phyloP scores from a whole-genome alignment of 176 grass and related monocot species.

The Areca catechu region DNA sequence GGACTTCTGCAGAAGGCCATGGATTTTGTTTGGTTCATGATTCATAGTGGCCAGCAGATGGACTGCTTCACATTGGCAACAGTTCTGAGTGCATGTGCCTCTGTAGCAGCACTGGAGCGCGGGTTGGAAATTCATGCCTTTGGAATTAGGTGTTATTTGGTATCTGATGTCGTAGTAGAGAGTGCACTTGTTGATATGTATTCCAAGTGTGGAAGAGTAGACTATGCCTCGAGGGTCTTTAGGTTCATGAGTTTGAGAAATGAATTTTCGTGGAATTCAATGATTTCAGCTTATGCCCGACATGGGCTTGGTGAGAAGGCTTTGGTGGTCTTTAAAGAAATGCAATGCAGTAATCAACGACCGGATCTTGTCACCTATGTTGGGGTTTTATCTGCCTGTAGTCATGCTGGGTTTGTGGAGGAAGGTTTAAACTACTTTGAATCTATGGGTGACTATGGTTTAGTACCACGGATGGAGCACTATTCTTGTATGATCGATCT shows the following conservation, averaged over 20 bases:
- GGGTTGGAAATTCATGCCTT: conserved; percentile 84
- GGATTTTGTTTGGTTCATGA: conserved; percentile 70
- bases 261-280: conserved; percentile 80
- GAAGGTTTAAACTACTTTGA: conserved; percentile 59
- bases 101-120: conserved; percentile 50
- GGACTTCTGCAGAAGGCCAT: conserved; percentile 63
- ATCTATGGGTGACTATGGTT: conserved; percentile 34
- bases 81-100: conserved; percentile 65
- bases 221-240: conserved; percentile 71
- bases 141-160: conserved; percentile 50
- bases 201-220: conserved; percentile 70
- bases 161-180: conserved; percentile 56
- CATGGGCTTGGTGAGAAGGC: conserved; percentile 63
- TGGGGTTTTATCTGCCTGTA: conserved; percentile 69
- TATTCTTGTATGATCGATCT: conserved; percentile 79
- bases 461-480: conserved; percentile 61
- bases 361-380: conserved; percentile 75
- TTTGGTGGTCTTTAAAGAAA: conserved; percentile 60
- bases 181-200: conserved; percentile 85
- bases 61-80: conserved; percentile 62
- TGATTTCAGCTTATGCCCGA: conserved; percentile 80
- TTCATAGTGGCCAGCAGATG: conserved; percentile 49
- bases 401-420: conserved; percentile 79
- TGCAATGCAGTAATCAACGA: conserved; percentile 29
- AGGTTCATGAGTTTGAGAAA: conserved; percentile 51